Percentiles rank a stretch among this genome's conserved stretches.
These are phyloP conservation scores for Suillus americanus DNA, from an alignment of 768 basidiomycete species.

Conservation along the genomic window DNA sequence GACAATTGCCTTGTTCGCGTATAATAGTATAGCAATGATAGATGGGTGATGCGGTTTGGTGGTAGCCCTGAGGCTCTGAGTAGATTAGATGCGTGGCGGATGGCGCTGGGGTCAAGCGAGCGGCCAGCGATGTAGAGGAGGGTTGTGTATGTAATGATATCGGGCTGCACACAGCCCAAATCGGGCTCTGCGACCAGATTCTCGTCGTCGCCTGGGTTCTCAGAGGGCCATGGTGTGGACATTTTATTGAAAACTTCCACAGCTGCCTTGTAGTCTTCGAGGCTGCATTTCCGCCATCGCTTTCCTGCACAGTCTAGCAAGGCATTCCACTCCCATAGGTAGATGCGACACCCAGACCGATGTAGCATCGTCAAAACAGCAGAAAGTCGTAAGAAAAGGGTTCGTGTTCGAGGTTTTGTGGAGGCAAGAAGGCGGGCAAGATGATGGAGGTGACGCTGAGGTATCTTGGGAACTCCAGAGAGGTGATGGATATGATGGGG, in stretches of 20 bases:
- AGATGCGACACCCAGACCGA: constrained; percentile 50
- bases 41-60: constrained; percentile 63
- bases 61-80: constrained; percentile 51
- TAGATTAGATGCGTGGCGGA: constrained; percentile 55
- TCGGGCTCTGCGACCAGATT: constrained; percentile 7
- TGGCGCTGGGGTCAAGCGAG: constrained; percentile 39
- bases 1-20: constrained; percentile 43
- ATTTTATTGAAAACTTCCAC: constrained; percentile 63
- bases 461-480: constrained; percentile 21
- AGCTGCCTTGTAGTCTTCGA: constrained; percentile 59
- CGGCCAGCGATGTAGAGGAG: constrained; percentile 64
- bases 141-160: constrained; percentile 69
- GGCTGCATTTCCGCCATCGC: constrained; percentile 58
- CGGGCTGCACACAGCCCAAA: constrained; percentile 37
- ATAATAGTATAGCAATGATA: constrained; percentile 59
- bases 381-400: constrained; percentile 63
- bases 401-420: constrained; percentile 55
- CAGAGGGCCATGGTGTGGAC: constrained; percentile 33
- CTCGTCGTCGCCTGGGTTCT: constrained; percentile 38
- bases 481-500: constrained; percentile 12
- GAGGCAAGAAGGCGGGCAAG: constrained; percentile 59
- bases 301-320: constrained; percentile 67
- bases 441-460: constrained; percentile 52
- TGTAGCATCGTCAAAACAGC: constrained; percentile 63
- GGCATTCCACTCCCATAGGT: constrained; percentile 75